These are phyloP conservation scores for Tetrapyrgos nigripes DNA, from an alignment of 1,284 basidiomycete genomes.

Conservation along the genomic window DNA sequence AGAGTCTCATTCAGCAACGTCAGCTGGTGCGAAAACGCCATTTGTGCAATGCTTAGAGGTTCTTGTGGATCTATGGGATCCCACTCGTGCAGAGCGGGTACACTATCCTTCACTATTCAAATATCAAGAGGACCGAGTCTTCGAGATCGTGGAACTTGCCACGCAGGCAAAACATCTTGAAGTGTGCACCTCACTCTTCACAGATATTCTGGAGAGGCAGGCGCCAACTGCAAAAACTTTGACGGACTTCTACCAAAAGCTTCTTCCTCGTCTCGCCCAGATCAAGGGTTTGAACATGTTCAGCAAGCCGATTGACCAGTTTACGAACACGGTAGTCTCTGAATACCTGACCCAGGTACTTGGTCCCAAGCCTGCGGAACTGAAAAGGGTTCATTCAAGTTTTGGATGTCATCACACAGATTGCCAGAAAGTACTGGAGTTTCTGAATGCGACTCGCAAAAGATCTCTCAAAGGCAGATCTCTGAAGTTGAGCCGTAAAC, in stretches of 20 bases:
- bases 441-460: constrained; percentile 26
- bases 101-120: too few relatives aligned
- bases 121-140: background rate
- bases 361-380: constrained; percentile 19
- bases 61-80: background rate
- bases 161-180: background rate
- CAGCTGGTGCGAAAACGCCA: too few relatives aligned
- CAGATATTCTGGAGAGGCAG: constrained; percentile 18
- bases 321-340: constrained; percentile 27
- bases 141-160: background rate
- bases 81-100: background rate
- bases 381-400: constrained; percentile 27
- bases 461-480: too few relatives aligned
- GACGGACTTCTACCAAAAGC: constrained; percentile 23
- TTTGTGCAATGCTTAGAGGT: background rate
- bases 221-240: constrained; percentile 22
- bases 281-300: constrained; percentile 18
- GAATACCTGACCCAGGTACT: constrained; percentile 29
- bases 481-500: too few relatives aligned
- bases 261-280: constrained; percentile 25
- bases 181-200: background rate
- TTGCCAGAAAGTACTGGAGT: constrained; percentile 30
- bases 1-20: too few relatives aligned
- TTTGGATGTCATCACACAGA: constrained; percentile 37
- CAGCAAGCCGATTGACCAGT: constrained; percentile 26